Evolutionary conservation across 106 monocot species (phyloP).

Genomic region (Narthecium ossifragum): DNA sequence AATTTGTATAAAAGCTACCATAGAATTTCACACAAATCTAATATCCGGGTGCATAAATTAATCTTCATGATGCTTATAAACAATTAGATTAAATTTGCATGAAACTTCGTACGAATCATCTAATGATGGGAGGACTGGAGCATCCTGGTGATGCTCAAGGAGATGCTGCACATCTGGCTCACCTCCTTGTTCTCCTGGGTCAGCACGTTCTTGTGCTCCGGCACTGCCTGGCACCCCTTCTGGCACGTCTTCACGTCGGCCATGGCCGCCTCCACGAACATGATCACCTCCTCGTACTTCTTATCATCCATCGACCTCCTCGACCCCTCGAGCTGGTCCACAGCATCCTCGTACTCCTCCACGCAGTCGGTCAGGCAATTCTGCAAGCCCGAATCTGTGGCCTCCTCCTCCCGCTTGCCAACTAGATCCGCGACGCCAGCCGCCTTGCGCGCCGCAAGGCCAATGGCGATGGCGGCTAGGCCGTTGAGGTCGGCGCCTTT

Average conservation of each 20-base stretch:
- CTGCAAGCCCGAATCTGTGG: conserved; percentile 16
- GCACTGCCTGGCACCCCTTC: conserved; percentile 27
- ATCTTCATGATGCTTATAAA: not conserved
- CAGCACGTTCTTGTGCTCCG: conserved; percentile 27
- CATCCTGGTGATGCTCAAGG: conserved; percentile 19
- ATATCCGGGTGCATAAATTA: not conserved
- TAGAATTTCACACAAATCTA: no score
- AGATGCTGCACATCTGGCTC: conserved; percentile 32
- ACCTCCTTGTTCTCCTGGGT: conserved; percentile 23
- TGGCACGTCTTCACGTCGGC: conserved; percentile 37
- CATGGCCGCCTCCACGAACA: conserved; percentile 31
- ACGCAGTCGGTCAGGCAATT: conserved; percentile 35
- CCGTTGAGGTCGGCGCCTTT: conserved; percentile 17
- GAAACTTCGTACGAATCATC: no score
- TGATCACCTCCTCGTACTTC: conserved; percentile 16
- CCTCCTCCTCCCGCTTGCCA: conserved; percentile 10
- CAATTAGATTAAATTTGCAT: no score
- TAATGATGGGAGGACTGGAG: conserved; percentile 1
- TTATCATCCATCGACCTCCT: conserved; percentile 22
- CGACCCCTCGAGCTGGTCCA: conserved; percentile 48
- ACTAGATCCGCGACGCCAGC: conserved; percentile 17
- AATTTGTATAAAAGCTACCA: not conserved
- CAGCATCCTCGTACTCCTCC: conserved; percentile 42
- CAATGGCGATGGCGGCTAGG: conserved; percentile 23
- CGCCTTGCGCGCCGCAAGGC: conserved; percentile 5